A percentile compares a stretch with the other conserved stretches of the same genome.
Evolutionary conservation across 2,329 filamentous ascomycete genomes (phyloP).

Genomic region (Paraconiothyrium brasiliense): DNA sequence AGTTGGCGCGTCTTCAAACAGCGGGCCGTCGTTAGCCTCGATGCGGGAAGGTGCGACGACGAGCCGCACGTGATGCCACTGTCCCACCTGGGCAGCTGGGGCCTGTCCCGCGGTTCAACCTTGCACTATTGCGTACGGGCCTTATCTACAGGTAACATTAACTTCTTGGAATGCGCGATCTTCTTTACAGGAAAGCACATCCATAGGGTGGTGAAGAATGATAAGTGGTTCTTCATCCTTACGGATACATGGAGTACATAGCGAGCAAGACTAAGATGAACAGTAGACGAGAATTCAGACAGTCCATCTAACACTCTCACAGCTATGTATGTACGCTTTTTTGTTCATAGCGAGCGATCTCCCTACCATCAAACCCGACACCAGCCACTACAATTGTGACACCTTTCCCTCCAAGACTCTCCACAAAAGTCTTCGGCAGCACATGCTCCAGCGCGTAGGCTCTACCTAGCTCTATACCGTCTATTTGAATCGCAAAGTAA

Average conservation of each 20-base stretch:
- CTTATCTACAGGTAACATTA: neutral
- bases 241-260: neutral
- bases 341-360: constrained; percentile 20
- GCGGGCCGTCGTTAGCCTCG: constrained; percentile 8
- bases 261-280: neutral
- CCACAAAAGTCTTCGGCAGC: constrained; percentile 24
- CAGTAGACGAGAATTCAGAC: neutral
- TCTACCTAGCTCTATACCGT: constrained; percentile 32
- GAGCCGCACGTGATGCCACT: neutral
- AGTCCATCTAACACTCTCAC: neutral
- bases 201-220: too few relatives aligned
- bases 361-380: constrained; percentile 40
- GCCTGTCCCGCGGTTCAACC: neutral
- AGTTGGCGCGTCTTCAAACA: constrained; percentile 20
- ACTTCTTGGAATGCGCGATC: too few relatives aligned
- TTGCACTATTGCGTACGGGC: neutral
- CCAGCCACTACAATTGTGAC: constrained; percentile 31
- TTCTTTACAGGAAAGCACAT: too few relatives aligned
- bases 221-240: too few relatives aligned
- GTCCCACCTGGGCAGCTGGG: neutral
- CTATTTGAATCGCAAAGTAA: constrained; percentile 39
- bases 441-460: constrained; percentile 44
- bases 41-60: constrained; percentile 16
- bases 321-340: neutral
- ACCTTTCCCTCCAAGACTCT: constrained; percentile 19